Percentiles rank a stretch among this genome's conserved stretches.
phyloP scores from a whole-genome alignment of 306 rosid species.

The Gleditsia sinensis region DNA sequence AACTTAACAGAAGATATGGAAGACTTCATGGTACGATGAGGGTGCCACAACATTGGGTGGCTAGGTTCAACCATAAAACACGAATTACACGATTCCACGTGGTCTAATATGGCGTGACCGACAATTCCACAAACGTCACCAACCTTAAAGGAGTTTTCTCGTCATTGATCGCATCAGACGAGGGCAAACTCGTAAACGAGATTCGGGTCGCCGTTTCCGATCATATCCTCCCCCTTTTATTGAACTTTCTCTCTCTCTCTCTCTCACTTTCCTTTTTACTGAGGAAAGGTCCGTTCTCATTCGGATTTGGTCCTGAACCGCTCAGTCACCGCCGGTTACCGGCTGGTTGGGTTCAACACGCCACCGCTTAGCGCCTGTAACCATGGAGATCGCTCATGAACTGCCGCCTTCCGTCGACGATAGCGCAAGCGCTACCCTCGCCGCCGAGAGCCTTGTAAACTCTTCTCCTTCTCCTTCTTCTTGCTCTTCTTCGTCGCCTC shows the following conservation, averaged over 20 bases:
- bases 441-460: slow-evolving; percentile 40
- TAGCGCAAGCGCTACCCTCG: slow-evolving; percentile 29
- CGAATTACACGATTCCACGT: slow-evolving; percentile 41
- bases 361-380: neutral
- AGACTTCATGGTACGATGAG: too few relatives aligned
- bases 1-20: too few relatives aligned
- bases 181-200: slow-evolving; percentile 47
- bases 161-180: slow-evolving; percentile 16
- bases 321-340: slow-evolving; percentile 42
- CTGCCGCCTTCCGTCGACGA: slow-evolving; percentile 51
- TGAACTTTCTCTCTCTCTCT: neutral
- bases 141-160: slow-evolving; percentile 3
- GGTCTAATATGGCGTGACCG: slow-evolving; percentile 9
- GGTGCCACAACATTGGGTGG: too few relatives aligned
- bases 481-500: slow-evolving; percentile 48
- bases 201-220: neutral
- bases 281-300: slow-evolving; percentile 3
- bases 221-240: neutral
- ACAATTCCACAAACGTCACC: slow-evolving; percentile 35
- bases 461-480: slow-evolving; percentile 31
- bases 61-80: too few relatives aligned
- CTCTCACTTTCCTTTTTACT: neutral
- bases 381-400: slow-evolving; percentile 87
- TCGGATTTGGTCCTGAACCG: slow-evolving; percentile 41
- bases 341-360: slow-evolving; percentile 37